Evolutionary conservation across 2,329 filamentous ascomycete species (phyloP).

Genomic region (Claviceps citrina): DNA sequence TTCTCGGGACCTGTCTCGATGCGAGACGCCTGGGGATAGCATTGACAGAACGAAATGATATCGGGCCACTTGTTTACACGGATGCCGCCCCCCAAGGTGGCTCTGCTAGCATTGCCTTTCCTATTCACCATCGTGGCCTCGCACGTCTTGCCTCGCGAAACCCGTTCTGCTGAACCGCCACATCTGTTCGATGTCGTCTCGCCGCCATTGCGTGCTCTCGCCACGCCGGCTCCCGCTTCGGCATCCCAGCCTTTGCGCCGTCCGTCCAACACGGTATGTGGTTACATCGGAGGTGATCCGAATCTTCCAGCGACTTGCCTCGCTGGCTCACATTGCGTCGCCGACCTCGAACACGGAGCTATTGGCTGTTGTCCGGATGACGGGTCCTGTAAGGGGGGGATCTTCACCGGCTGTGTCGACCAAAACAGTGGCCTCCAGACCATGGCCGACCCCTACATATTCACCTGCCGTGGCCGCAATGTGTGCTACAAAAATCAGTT

Average conservation of each 20-base stretch:
- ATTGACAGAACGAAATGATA: constrained; percentile 12
- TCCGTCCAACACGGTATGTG: constrained; percentile 40
- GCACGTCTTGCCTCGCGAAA: constrained; percentile 26
- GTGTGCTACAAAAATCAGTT: constrained; percentile 42
- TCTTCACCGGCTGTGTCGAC: constrained; percentile 44
- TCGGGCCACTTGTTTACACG: constrained; percentile 18
- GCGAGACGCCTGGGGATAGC: not conserved
- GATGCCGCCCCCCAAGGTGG: constrained; percentile 19
- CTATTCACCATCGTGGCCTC: constrained; percentile 19
- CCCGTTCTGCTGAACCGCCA: constrained; percentile 20
- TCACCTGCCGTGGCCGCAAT: constrained; percentile 33
- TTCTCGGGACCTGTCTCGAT: not conserved
- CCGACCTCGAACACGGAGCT: constrained; percentile 32
- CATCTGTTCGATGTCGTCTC: constrained; percentile 22
- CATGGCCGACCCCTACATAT: constrained; percentile 40
- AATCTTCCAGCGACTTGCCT: constrained; percentile 40
- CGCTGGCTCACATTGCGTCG: constrained; percentile 41
- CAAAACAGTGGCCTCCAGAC: constrained; percentile 32
- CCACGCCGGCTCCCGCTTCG: constrained; percentile 22
- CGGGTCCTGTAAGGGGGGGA: constrained; percentile 34
- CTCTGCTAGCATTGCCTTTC: constrained; percentile 20
- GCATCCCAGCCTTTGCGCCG: constrained; percentile 24
- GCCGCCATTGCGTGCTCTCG: constrained; percentile 16
- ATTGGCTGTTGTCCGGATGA: constrained; percentile 41
- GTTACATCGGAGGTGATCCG: constrained; percentile 38